phyloP scores from a whole-genome alignment of 2,329 filamentous ascomycete genomes.

The Paracoccidioides brasiliensis region DNA sequence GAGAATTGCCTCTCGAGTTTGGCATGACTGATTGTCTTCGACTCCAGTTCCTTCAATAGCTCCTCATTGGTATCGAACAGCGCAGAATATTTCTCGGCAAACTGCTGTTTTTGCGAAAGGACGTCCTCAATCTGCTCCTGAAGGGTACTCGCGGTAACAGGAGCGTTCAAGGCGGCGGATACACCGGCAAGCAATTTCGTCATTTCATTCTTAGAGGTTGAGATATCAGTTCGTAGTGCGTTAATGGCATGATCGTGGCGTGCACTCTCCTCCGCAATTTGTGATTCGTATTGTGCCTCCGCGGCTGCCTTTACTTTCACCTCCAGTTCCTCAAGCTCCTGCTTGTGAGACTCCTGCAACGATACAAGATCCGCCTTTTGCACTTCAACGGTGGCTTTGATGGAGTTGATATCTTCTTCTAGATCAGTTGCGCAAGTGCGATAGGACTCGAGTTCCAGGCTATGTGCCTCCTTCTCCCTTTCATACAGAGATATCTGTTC shows the following conservation, averaged over 20 bases:
- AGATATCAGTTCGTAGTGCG: slow-evolving; percentile 48
- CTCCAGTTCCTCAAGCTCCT: slow-evolving; percentile 29
- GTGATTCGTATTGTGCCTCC: slow-evolving; percentile 26
- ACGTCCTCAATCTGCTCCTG: slow-evolving; percentile 52
- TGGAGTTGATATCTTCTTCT: slow-evolving; percentile 43
- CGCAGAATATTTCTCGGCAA: slow-evolving; percentile 31
- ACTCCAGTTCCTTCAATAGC: slow-evolving; percentile 26
- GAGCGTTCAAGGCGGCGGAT: slow-evolving; percentile 26
- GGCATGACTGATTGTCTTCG: slow-evolving; percentile 17
- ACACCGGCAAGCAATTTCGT: slow-evolving; percentile 52
- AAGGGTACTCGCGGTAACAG: slow-evolving; percentile 41
- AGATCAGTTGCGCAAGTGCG: slow-evolving; percentile 39
- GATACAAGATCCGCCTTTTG: slow-evolving; percentile 42
- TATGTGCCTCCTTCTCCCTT: slow-evolving; percentile 44
- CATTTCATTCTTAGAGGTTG: slow-evolving; percentile 53
- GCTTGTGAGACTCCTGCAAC: slow-evolving; percentile 41
- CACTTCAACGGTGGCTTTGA: slow-evolving; percentile 42
- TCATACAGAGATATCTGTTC: slow-evolving; percentile 55
- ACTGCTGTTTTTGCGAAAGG: slow-evolving; percentile 29
- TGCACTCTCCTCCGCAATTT: slow-evolving; percentile 39
- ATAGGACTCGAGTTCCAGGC: slow-evolving; percentile 35
- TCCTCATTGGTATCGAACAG: slow-evolving; percentile 28
- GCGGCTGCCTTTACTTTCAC: slow-evolving; percentile 23
- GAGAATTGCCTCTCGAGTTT: slow-evolving; percentile 25
- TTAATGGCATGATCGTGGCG: slow-evolving; percentile 48